Percentiles rank a stretch among this genome's conserved stretches.
phyloP scores from a whole-genome alignment of 306 rosid genomes.

The Argentina anserina region DNA sequence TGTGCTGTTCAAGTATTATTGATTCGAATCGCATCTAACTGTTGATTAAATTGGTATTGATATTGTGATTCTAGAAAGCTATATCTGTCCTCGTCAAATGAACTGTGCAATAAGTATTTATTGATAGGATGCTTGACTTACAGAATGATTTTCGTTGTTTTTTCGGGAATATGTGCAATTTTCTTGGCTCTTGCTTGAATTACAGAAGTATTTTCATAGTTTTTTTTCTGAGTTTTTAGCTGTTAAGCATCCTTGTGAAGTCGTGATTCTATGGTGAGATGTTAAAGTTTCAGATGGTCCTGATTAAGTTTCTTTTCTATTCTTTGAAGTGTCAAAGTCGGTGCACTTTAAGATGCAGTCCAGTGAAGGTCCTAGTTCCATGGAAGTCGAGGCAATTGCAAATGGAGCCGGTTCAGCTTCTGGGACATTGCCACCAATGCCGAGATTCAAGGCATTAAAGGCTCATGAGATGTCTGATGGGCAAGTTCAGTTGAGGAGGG shows the following conservation, averaged over 20 bases:
- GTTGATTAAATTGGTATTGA: neutral
- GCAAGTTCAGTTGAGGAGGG: constrained; percentile 69
- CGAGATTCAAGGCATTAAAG: constrained; percentile 64
- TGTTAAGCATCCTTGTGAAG: neutral
- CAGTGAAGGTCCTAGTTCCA: constrained; percentile 35
- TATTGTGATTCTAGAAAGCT: neutral
- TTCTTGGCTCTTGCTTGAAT: neutral
- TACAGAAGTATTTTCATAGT: neutral
- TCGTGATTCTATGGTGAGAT: neutral
- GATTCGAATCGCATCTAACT: neutral
- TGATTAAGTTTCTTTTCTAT: neutral
- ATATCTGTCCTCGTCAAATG: no score
- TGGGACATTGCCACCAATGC: constrained; percentile 56
- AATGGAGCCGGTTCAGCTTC: constrained; percentile 24
- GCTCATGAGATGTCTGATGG: constrained; percentile 91
- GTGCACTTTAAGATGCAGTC: constrained; percentile 48
- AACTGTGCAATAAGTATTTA: no score
- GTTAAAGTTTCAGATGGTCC: neutral
- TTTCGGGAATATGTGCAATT: no score
- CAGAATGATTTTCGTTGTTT: neutral
- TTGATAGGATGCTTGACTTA: neutral
- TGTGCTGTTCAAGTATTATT: neutral
- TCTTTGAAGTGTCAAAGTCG: neutral
- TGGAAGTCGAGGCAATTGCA: constrained; percentile 54
- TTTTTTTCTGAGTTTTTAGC: no score